phyloP scores from a whole-genome alignment of 2,329 filamentous ascomycete genomes.

The Coleophoma eucalyptorum region DNA sequence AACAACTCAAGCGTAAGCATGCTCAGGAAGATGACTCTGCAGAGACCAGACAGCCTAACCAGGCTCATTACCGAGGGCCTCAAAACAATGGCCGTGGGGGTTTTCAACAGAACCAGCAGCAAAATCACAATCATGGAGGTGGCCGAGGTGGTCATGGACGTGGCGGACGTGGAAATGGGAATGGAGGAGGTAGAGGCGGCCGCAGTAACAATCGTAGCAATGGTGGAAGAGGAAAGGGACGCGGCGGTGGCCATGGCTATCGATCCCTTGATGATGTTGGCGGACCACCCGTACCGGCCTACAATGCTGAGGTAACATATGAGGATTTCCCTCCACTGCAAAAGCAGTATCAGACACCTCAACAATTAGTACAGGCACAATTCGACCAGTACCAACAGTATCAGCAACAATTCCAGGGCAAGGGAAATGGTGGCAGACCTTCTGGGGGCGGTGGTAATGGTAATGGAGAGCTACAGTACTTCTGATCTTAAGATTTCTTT shows the following conservation, averaged over 20 bases:
- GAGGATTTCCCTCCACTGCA: slow-evolving; percentile 30
- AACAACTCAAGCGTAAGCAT: slow-evolving; percentile 58
- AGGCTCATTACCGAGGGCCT: slow-evolving; percentile 27
- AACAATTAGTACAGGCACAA: slow-evolving; percentile 27
- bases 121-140: slow-evolving; percentile 24
- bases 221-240: slow-evolving; percentile 33
- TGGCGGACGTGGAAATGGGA: slow-evolving; percentile 24
- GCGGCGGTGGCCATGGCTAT: slow-evolving; percentile 52
- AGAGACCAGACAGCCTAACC: slow-evolving; percentile 14
- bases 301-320: slow-evolving; percentile 26
- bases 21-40: slow-evolving; percentile 49
- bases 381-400: slow-evolving; percentile 26
- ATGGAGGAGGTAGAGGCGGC: slow-evolving; percentile 15
- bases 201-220: slow-evolving; percentile 30
- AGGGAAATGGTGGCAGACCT: slow-evolving; percentile 11
- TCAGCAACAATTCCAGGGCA: slow-evolving; percentile 20
- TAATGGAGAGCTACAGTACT: slow-evolving; percentile 25
- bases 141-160: slow-evolving; percentile 19
- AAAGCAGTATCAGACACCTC: slow-evolving; percentile 26
- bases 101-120: slow-evolving; percentile 35
- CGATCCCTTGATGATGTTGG: slow-evolving; percentile 64
- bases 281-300: slow-evolving; percentile 35
- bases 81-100: slow-evolving; percentile 28
- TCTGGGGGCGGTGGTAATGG: slow-evolving; percentile 12
- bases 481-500: slow-evolving; percentile 5